Conservation (phyloP, 1,139 yeast species). For the Trichomonascaceae sp. region DNA sequence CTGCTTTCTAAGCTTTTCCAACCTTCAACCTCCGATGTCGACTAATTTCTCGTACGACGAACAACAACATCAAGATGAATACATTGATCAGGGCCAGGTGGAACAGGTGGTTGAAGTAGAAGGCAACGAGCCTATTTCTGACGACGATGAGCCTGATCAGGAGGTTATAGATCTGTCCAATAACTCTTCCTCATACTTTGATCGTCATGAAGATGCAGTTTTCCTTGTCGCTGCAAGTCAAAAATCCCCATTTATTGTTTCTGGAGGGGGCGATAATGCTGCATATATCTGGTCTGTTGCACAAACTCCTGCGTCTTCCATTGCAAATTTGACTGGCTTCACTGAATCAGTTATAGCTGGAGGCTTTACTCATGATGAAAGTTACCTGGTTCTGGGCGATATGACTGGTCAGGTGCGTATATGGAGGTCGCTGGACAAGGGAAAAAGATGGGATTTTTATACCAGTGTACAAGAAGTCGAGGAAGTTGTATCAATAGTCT, state of each 20-base stretch:
- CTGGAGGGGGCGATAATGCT: conserved; percentile 88
- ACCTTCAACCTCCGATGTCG: not conserved
- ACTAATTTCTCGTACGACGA: not conserved
- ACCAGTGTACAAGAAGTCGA: conserved; percentile 81
- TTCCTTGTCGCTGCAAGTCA: conserved; percentile 79
- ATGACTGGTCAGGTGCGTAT: conserved; percentile 85
- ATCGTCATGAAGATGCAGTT: conserved; percentile 85
- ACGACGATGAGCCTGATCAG: conserved; percentile 11
- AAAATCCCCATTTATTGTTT: conserved; percentile 67
- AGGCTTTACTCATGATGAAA: conserved; percentile 78
- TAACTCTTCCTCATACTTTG: conserved; percentile 85
- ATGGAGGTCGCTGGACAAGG: conserved; percentile 57
- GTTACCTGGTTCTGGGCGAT: conserved; percentile 78
- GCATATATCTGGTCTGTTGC: conserved; percentile 90
- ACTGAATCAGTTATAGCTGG: conserved; percentile 84
- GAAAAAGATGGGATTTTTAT: conserved; percentile 71
- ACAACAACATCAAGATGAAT: not conserved
- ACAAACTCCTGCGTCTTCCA: conserved; percentile 59
- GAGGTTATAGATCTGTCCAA: conserved; percentile 74
- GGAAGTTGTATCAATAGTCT: conserved; percentile 69
- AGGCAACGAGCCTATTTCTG: conserved; percentile 16
- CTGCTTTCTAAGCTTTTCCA: not conserved
- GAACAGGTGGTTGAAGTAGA: conserved; percentile 8
- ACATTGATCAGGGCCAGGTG: conserved; percentile 4
- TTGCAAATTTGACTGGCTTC: conserved; percentile 69